Percentiles rank a stretch among this genome's conserved stretches.
Evolutionary conservation across 306 rosid species (phyloP).

Genomic region (Arachis hypogaea): DNA sequence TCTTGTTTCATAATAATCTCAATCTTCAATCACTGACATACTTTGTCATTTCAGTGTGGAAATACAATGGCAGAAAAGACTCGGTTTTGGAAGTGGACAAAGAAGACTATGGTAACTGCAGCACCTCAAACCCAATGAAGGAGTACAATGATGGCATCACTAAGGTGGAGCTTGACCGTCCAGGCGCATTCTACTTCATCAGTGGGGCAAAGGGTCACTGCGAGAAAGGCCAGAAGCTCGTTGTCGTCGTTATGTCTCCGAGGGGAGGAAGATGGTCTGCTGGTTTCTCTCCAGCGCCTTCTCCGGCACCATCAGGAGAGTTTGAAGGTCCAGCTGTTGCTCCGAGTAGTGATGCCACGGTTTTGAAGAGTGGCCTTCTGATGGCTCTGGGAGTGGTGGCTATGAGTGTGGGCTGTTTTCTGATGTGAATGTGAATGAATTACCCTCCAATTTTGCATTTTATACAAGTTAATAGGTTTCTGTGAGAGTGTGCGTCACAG

Average conservation of each 20-base stretch:
- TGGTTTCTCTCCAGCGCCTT: slow-evolving; percentile 65
- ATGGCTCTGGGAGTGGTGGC: slow-evolving; percentile 50
- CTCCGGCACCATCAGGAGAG: slow-evolving; percentile 54
- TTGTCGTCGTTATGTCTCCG: slow-evolving; percentile 74
- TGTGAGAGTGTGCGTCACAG: not conserved
- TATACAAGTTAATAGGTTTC: not conserved
- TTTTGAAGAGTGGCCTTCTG: slow-evolving; percentile 45
- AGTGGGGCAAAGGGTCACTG: slow-evolving; percentile 85
- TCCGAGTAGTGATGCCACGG: slow-evolving; percentile 67
- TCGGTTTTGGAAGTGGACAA: slow-evolving; percentile 74
- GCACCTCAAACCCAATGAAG: slow-evolving; percentile 46
- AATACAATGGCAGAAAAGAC: slow-evolving; percentile 73
- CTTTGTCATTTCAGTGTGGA: slow-evolving; percentile 59
- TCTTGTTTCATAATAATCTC: no score
- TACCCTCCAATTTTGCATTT: not conserved
- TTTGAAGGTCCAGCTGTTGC: slow-evolving; percentile 72
- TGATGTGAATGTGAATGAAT: slow-evolving; percentile 36
- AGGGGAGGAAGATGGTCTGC: slow-evolving; percentile 37
- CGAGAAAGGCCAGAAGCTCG: slow-evolving; percentile 76
- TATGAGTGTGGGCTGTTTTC: slow-evolving; percentile 43
- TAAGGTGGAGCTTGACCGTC: slow-evolving; percentile 60
- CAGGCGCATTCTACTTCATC: slow-evolving; percentile 81
- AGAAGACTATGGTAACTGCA: slow-evolving; percentile 69
- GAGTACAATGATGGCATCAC: slow-evolving; percentile 66
- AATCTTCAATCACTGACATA: not conserved